A percentile compares a stretch with the other conserved stretches of the same genome.
Conservation (phyloP, 148 eudicot genomes). For the Camellia lanceoleosa region DNA sequence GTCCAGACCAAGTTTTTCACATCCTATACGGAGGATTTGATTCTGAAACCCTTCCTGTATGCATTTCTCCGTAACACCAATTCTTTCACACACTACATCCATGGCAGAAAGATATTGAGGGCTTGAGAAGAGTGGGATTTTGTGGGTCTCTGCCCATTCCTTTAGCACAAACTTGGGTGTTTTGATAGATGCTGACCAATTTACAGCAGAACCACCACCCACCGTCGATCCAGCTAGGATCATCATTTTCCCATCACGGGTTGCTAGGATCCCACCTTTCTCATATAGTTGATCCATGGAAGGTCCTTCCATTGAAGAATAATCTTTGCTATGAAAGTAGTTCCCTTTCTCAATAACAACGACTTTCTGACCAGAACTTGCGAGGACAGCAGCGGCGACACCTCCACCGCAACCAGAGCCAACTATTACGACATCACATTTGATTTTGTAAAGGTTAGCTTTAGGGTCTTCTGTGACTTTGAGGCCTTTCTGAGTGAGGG, state of each 20-base stretch:
- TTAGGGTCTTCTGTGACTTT: slow-evolving; percentile 30
- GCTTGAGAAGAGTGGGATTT: slow-evolving; percentile 44
- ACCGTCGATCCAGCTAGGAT: slow-evolving; percentile 57
- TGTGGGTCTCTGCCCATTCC: slow-evolving; percentile 50
- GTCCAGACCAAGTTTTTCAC: slow-evolving; percentile 53
- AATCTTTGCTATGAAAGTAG: slow-evolving; percentile 48
- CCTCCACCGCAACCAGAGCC: slow-evolving; percentile 79
- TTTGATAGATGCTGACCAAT: slow-evolving; percentile 64
- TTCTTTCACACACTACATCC: slow-evolving; percentile 44
- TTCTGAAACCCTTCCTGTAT: slow-evolving; percentile 59
- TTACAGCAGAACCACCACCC: slow-evolving; percentile 66
- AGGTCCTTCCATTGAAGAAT: slow-evolving; percentile 57
- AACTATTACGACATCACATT: slow-evolving; percentile 59
- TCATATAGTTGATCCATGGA: slow-evolving; percentile 49
- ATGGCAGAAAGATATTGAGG: slow-evolving; percentile 46
- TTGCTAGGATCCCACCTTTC: slow-evolving; percentile 44
- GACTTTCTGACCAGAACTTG: slow-evolving; percentile 57
- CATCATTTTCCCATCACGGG: slow-evolving; percentile 44
- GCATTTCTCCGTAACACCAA: slow-evolving; percentile 58
- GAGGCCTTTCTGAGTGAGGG: slow-evolving; percentile 45
- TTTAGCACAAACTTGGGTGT: slow-evolving; percentile 47
- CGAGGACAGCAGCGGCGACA: slow-evolving; percentile 65
- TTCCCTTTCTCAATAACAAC: slow-evolving; percentile 71
- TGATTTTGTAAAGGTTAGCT: slow-evolving; percentile 34
- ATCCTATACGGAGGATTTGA: slow-evolving; percentile 59